Evolutionary conservation across 1,139 yeast genomes (phyloP).

Genomic region (Magnusiomyces ingens): DNA sequence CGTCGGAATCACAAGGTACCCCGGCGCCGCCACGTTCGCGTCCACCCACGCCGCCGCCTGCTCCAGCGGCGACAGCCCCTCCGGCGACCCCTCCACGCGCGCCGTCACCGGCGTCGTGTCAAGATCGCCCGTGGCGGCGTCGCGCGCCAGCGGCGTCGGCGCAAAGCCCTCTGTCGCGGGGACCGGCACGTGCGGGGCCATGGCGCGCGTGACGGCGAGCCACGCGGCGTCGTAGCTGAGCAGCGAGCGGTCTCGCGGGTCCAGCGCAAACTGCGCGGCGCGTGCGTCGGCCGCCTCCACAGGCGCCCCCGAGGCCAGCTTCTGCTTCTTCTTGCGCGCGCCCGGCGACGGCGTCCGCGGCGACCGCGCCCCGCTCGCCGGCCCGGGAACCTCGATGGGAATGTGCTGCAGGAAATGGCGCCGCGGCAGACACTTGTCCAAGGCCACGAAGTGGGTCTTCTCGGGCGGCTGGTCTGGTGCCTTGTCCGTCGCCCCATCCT

Average conservation of each 20-base stretch:
- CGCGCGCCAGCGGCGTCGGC: slow-evolving; percentile 1
- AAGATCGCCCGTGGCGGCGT: slow-evolving; percentile 18
- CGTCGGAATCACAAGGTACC: background rate
- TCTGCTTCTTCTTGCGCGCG: background rate
- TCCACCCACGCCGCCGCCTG: slow-evolving; percentile 1
- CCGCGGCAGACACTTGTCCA: slow-evolving; percentile 74
- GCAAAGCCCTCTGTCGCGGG: background rate
- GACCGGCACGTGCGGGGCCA: slow-evolving; percentile 22
- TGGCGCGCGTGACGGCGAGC: slow-evolving; percentile 33
- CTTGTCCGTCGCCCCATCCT: background rate
- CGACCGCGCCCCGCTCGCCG: background rate
- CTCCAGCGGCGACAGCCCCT: slow-evolving; percentile 2
- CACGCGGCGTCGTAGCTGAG: slow-evolving; percentile 35
- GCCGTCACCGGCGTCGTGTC: slow-evolving; percentile 19
- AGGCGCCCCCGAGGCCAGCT: background rate
- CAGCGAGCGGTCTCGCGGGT: background rate
- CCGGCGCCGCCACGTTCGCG: background rate
- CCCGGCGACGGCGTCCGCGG: background rate
- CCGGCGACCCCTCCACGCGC: background rate
- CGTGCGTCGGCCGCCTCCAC: too few species aligned
- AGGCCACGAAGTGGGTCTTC: slow-evolving; percentile 50
- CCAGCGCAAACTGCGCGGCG: background rate
- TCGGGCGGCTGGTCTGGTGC: background rate
- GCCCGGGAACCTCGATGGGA: slow-evolving; percentile 24
- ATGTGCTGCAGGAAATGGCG: slow-evolving; percentile 47